Evolutionary conservation across 108 stramenopile genomes (phyloP).

Genomic region (Cylindrotheca fusiformis): DNA sequence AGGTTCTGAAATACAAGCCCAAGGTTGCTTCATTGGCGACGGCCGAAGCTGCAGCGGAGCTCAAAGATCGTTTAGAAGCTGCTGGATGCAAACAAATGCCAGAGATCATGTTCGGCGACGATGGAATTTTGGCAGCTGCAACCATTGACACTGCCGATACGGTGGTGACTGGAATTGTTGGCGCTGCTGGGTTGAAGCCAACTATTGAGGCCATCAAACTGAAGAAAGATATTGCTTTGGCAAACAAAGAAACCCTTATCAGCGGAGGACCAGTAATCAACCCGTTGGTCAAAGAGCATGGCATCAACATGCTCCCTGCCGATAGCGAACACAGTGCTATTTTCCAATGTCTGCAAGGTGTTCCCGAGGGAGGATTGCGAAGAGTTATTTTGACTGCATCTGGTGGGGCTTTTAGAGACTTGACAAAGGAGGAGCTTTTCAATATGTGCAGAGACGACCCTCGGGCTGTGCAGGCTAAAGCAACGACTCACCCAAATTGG

Average conservation of each 20-base stretch:
- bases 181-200: conserved; percentile 91
- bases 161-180: conserved; percentile 96
- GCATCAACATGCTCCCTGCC: conserved; percentile 96
- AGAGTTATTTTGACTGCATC: conserved; percentile 93
- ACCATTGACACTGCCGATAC: conserved; percentile 79
- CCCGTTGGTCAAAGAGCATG: conserved; percentile 89
- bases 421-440: conserved; percentile 89
- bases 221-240: conserved; percentile 93
- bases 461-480: conserved; percentile 84
- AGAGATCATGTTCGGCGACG: conserved; percentile 72
- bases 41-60: conserved; percentile 59
- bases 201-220: conserved; percentile 95
- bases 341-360: conserved; percentile 95
- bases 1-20: conserved; percentile 86
- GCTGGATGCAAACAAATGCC: conserved; percentile 62
- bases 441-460: conserved; percentile 79
- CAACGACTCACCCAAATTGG: conserved; percentile 98
- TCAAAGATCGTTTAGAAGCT: conserved; percentile 45
- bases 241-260: conserved; percentile 98
- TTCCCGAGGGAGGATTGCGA: conserved; percentile 86
- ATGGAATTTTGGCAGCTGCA: conserved; percentile 82
- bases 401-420: conserved; percentile 96
- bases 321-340: conserved; percentile 95
- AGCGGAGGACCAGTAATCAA: conserved; percentile 94
- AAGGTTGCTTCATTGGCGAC: conserved; percentile 68